These are phyloP conservation scores for Rosa lucieae DNA, from an alignment of 306 rosid genomes.

Conservation along the genomic window DNA sequence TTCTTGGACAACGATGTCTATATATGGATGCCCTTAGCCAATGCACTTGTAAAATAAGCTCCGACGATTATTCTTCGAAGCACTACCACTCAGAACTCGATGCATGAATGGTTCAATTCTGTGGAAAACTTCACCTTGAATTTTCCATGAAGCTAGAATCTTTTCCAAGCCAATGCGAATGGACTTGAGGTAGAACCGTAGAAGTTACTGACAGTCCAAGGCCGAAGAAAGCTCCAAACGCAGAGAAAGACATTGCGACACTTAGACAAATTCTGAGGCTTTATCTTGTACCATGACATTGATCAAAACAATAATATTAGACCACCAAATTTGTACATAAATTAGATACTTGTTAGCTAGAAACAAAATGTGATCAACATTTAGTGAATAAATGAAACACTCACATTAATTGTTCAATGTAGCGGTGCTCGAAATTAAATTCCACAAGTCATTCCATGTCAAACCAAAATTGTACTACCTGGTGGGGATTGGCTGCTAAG, in stretches of 20 bases:
- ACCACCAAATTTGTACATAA: neutral
- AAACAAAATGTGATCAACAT: neutral
- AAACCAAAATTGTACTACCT: neutral
- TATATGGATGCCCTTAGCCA: neutral
- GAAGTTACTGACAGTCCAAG: neutral
- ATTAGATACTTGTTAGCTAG: neutral
- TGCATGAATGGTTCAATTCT: neutral
- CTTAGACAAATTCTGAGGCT: neutral
- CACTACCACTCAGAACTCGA: neutral
- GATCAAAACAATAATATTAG: neutral
- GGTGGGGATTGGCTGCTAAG: neutral
- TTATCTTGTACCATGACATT: neutral
- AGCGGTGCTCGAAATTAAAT: neutral
- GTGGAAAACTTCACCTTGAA: neutral
- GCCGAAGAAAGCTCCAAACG: neutral
- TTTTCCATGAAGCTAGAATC: neutral
- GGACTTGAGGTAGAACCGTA: neutral
- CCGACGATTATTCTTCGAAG: neutral
- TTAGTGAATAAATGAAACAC: neutral
- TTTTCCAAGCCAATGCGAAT: neutral
- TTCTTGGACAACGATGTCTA: constrained; percentile 8
- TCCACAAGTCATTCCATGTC: neutral
- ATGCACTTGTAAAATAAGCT: neutral
- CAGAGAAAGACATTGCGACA: neutral
- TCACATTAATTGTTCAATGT: neutral